Conservation (phyloP, 805 yeast genomes). For the Cyberlindnera mycetangii region DNA sequence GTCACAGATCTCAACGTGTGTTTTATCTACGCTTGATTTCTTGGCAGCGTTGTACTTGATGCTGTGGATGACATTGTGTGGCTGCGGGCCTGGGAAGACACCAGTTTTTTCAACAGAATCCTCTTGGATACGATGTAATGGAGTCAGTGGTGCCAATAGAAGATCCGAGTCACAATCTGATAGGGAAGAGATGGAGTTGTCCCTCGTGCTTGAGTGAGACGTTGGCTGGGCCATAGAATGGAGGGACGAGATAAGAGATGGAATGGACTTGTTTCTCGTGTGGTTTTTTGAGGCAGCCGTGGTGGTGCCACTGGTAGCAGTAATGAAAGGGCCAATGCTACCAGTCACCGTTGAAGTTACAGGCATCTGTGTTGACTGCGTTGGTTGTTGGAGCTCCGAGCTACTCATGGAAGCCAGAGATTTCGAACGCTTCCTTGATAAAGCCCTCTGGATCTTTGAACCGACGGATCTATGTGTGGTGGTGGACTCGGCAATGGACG, state of each 20-base stretch:
- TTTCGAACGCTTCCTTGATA: slow-evolving; percentile 18
- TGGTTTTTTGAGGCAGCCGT: slow-evolving; percentile 2
- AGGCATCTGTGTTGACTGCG: neutral
- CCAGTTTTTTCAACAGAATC: slow-evolving; percentile 15
- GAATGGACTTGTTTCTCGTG: slow-evolving; percentile 9
- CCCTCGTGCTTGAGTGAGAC: slow-evolving; percentile 18
- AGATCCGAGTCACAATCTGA: slow-evolving; percentile 23
- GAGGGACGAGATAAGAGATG: neutral
- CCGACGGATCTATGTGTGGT: slow-evolving; percentile 15
- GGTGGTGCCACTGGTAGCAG: too few relatives aligned
- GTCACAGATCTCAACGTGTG: slow-evolving; percentile 12
- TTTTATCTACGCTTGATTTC: slow-evolving; percentile 6
- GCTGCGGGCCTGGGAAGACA: neutral
- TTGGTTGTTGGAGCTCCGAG: slow-evolving; percentile 1
- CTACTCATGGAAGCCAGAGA: slow-evolving; percentile 11
- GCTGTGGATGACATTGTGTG: slow-evolving; percentile 4
- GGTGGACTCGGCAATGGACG: slow-evolving; percentile 23
- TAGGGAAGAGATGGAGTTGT: slow-evolving; percentile 25
- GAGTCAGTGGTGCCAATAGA: slow-evolving; percentile 12
- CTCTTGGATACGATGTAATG: slow-evolving; percentile 26
- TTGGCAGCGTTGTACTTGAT: slow-evolving; percentile 7
- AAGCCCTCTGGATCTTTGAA: slow-evolving; percentile 9
- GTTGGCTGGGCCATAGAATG: slow-evolving; percentile 7
- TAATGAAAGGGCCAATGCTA: neutral
- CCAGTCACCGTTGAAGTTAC: slow-evolving; percentile 1